Conservation (phyloP, 352 stramenopile genomes). For the Phytophthora megakarya region DNA sequence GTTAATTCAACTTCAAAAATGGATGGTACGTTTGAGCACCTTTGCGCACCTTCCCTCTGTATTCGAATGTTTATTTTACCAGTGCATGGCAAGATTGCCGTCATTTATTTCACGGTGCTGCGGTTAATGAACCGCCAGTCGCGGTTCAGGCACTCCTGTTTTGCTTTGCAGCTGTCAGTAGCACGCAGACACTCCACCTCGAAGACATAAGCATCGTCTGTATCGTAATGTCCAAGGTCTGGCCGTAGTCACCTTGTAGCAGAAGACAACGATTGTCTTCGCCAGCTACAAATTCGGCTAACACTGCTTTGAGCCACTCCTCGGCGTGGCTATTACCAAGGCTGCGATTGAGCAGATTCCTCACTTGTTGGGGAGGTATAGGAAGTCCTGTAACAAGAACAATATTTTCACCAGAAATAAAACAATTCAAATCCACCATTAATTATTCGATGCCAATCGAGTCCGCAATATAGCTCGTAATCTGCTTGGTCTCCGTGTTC, state of each 20-base stretch:
- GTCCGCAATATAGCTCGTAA: background rate
- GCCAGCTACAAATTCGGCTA: background rate
- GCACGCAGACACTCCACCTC: too few relatives aligned
- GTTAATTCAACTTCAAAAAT: too few relatives aligned
- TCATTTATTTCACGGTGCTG: too few relatives aligned
- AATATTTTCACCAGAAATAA: background rate
- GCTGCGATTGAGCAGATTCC: too few relatives aligned
- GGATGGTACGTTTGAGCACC: too few relatives aligned
- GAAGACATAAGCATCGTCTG: too few relatives aligned
- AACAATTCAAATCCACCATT: background rate
- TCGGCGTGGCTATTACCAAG: background rate
- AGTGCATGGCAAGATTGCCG: too few relatives aligned
- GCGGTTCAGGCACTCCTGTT: too few relatives aligned
- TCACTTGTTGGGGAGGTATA: background rate
- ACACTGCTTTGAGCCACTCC: background rate
- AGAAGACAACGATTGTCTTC: background rate
- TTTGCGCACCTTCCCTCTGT: too few relatives aligned
- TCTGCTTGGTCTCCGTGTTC: constrained; percentile 8
- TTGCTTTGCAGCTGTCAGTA: too few relatives aligned
- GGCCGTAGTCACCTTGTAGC: background rate
- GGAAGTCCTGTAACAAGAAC: background rate
- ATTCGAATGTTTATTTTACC: too few relatives aligned
- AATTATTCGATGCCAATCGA: background rate
- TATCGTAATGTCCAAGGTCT: background rate
- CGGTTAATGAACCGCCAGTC: too few relatives aligned